Conservation (phyloP, 768 basidiomycete genomes). For the Punctularia strigosozonata region DNA sequence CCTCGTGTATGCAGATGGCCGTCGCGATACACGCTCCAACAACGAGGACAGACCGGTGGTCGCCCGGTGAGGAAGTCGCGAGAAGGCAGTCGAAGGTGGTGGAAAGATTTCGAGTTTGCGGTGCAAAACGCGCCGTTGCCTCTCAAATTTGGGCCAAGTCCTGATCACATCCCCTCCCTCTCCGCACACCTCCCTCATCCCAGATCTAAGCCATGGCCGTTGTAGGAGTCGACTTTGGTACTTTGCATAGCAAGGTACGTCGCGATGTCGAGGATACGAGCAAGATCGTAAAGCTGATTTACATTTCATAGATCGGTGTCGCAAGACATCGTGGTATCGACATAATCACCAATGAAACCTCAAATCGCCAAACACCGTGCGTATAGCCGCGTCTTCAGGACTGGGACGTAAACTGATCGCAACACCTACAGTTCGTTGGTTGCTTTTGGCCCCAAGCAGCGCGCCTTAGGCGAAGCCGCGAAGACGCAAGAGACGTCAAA, state of each 20-base stretch:
- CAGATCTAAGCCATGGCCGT: constrained; percentile 65
- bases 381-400: constrained; percentile 20
- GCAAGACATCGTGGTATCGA: constrained; percentile 95
- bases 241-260: constrained; percentile 76
- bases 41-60: too few species aligned
- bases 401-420: not conserved
- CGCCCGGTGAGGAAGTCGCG: too few species aligned
- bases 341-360: constrained; percentile 97
- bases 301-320: constrained; percentile 80
- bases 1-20: too few species aligned
- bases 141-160: too few species aligned
- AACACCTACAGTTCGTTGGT: constrained; percentile 85
- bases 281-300: constrained; percentile 3
- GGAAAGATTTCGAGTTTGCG: too few species aligned
- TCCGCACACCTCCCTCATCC: too few species aligned
- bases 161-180: too few species aligned
- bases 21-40: too few species aligned
- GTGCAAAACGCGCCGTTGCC: too few species aligned
- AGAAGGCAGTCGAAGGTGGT: too few species aligned
- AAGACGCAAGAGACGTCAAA: constrained; percentile 98
- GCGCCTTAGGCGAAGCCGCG: constrained; percentile 86
- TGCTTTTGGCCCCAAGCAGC: constrained; percentile 86
- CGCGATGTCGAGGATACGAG: constrained; percentile 1
- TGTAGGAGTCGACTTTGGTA: constrained; percentile 91
- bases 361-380: constrained; percentile 92